Evolutionary conservation across 169 alveolate species (phyloP), one percentile per base, ranked within the genome.

Genomic region (Theileria equi): DNA sequence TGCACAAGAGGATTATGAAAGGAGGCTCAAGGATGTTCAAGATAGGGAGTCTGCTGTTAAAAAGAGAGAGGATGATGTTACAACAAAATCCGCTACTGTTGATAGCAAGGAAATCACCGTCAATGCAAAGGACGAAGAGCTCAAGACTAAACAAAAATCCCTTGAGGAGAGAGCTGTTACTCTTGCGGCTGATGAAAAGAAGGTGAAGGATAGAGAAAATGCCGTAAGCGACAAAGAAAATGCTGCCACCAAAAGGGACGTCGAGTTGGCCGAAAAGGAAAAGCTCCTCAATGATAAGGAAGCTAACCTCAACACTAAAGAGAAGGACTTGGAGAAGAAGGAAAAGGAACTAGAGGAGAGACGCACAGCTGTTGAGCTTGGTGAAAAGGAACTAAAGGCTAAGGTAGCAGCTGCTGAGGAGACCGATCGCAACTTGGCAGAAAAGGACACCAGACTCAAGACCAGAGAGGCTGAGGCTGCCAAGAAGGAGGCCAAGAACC

Each of bases 1-100:
- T 50, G 78, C 77, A n/a, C 48, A 68, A 6, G 57, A 77, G 47
- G 70, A 68, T 31, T 58, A 59, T 40, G 67, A 70, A 17, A 61
- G 63, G 50, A 48, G 41, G 28, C 26, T 44, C 10, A 38, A 49
- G 25, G 32, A 16, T 8, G 54, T 35, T 23, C 34, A 25, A 41
- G 50, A 31, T 29, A 53, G 53, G 0, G 16, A 44, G 41, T 47
- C 63, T 40, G n/a, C 17, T 6, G 59, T 53, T 21, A 41, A 34
- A 11, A 19, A 34, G 8, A 32, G 43, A 0, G 36, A 17, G 43
- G 23, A 10, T 8, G 50, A 66, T n/a, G 50, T 40, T 36, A 43
- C n/a, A 26, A 53, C 80, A 1, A 62, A 76, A 13, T 53, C 47
- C 10, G 65, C 54, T 45, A 29, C 77, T 3, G 61, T 65, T 58